These are phyloP conservation scores for Eugenia klotzschiana DNA, from an alignment of 441 rosid species.

Conservation along the genomic window DNA sequence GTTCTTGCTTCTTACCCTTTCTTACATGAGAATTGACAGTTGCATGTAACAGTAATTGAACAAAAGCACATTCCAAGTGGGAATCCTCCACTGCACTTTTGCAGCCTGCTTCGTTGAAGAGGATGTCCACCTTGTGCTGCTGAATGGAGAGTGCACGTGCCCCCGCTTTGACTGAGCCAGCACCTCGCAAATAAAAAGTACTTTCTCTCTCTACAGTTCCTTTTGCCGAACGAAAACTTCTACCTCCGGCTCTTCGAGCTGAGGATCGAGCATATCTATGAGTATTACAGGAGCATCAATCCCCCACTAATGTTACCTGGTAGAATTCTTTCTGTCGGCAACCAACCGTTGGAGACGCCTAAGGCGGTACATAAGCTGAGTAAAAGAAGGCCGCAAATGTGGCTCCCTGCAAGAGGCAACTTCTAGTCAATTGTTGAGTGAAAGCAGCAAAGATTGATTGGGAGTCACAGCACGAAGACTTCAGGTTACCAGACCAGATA, in stretches of 20 bases:
- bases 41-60: slow-evolving; percentile 12
- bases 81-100: slow-evolving; percentile 34
- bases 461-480: neutral
- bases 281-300: slow-evolving; percentile 13
- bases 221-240: slow-evolving; percentile 9
- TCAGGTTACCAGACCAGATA: neutral
- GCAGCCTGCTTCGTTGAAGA: slow-evolving; percentile 25
- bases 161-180: slow-evolving; percentile 94
- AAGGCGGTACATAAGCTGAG: slow-evolving; percentile 56
- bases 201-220: slow-evolving; percentile 15
- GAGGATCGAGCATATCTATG: slow-evolving; percentile 8
- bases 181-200: slow-evolving; percentile 20
- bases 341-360: slow-evolving; percentile 37
- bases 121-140: slow-evolving; percentile 15
- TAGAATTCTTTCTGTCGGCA: slow-evolving; percentile 28
- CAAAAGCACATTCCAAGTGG: slow-evolving; percentile 12
- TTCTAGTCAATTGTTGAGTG: neutral
- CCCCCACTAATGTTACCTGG: slow-evolving; percentile 5
- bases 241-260: slow-evolving; percentile 60
- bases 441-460: neutral
- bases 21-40: slow-evolving; percentile 10
- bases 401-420: slow-evolving; percentile 55
- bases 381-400: slow-evolving; percentile 63
- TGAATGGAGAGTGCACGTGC: slow-evolving; percentile 33
- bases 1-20: slow-evolving; percentile 7